Percentiles rank a stretch among this genome's conserved stretches.
These are phyloP conservation scores for Colletotrichum noveboracense DNA, from an alignment of 2,329 filamentous ascomycete species.

Conservation along the genomic window DNA sequence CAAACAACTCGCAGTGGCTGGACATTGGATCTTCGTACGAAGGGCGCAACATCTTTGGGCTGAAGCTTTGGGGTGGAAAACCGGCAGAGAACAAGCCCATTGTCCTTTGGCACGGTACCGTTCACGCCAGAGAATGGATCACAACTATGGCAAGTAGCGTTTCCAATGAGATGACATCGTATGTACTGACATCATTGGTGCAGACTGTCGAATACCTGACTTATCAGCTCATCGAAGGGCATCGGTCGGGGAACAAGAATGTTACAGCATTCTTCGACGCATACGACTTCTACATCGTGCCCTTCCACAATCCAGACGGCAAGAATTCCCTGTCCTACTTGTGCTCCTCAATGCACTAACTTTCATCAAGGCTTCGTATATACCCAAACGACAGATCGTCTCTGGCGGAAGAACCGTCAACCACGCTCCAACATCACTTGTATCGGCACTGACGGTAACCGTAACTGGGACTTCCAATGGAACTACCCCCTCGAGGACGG, in stretches of 20 bases:
- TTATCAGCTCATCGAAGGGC: conserved; percentile 46
- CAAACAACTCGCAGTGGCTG: conserved; percentile 52
- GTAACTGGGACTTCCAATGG: conserved; percentile 57
- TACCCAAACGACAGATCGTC: conserved; percentile 52
- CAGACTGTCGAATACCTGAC: conserved; percentile 33
- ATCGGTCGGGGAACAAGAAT: conserved; percentile 37
- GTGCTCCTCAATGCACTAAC: conserved; percentile 3
- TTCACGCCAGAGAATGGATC: conserved; percentile 62
- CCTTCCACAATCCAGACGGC: conserved; percentile 59
- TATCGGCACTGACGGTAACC: conserved; percentile 56
- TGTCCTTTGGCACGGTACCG: conserved; percentile 54
- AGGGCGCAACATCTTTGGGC: conserved; percentile 61
- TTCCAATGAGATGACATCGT: background rate
- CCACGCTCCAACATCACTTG: conserved; percentile 43
- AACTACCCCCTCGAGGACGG: conserved; percentile 30
- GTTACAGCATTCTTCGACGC: conserved; percentile 53
- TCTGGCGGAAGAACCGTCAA: conserved; percentile 60
- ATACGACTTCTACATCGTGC: conserved; percentile 64
- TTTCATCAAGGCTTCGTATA: conserved; percentile 50
- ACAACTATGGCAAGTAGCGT: conserved; percentile 60
- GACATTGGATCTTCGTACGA: conserved; percentile 47
- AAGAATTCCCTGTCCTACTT: conserved; percentile 8
- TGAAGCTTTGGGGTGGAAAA: conserved; percentile 53
- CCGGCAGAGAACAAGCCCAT: conserved; percentile 47
- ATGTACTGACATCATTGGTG: background rate